Conservation (phyloP, 2,329 filamentous ascomycete species). For the Calonectria multiphialidica region DNA sequence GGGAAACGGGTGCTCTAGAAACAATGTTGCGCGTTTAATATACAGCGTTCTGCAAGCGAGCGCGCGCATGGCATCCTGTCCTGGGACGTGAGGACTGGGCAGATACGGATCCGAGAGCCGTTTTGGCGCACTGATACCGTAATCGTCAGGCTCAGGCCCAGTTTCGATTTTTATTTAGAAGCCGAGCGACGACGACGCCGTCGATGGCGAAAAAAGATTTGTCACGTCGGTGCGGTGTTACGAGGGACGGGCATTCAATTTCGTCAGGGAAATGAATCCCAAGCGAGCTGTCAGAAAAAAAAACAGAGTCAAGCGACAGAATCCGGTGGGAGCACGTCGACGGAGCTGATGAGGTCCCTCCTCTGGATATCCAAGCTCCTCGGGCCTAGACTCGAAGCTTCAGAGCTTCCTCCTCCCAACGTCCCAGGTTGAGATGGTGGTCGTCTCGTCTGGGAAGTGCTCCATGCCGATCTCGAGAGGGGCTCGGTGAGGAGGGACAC, state of each 20-base stretch:
- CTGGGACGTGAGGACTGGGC: constrained; percentile 7
- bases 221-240: constrained; percentile 4
- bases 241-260: constrained; percentile 14
- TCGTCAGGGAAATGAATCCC: constrained; percentile 14
- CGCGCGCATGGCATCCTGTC: constrained; percentile 26
- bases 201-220: background rate
- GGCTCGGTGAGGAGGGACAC: constrained; percentile 22
- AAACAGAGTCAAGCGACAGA: background rate
- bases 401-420: background rate
- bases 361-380: background rate
- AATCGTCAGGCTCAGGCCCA: constrained; percentile 3
- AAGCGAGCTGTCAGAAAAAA: constrained; percentile 8
- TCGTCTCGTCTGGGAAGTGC: constrained; percentile 27
- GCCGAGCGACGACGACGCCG: constrained; percentile 2
- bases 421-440: constrained; percentile 17
- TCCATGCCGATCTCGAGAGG: constrained; percentile 35
- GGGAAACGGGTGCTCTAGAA: constrained; percentile 21
- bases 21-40: constrained; percentile 31
- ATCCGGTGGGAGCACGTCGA: background rate
- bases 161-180: constrained; percentile 18
- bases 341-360: background rate
- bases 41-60: constrained; percentile 31
- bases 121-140: constrained; percentile 12
- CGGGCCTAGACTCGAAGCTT: background rate
- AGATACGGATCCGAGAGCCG: constrained; percentile 15